Conservation (phyloP, 2,329 filamentous ascomycete genomes). For the Phyllosticta citribraziliensis region DNA sequence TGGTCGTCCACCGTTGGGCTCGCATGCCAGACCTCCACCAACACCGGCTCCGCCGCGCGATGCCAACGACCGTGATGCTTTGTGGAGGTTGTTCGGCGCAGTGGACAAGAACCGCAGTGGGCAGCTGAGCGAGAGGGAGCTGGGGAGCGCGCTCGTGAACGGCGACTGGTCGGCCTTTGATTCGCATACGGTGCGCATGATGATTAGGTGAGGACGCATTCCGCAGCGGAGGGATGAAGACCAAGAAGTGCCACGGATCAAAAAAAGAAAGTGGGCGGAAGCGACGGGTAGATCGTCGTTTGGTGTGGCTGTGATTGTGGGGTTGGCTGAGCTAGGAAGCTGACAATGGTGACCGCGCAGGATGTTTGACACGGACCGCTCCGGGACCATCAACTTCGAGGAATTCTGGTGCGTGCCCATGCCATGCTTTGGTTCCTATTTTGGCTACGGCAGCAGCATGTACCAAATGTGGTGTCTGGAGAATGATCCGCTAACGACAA, state of each 20-base stretch:
- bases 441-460: too few relatives aligned
- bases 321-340: not conserved
- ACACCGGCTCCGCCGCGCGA: conserved; percentile 44
- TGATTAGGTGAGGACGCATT: conserved; percentile 53
- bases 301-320: not conserved
- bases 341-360: conserved; percentile 25
- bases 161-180: conserved; percentile 95
- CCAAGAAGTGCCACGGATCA: not conserved
- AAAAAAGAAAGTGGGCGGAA: not conserved
- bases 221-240: not conserved
- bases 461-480: not conserved
- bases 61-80: conserved; percentile 55
- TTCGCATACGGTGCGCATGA: conserved; percentile 89
- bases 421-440: not conserved
- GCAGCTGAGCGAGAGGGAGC: conserved; percentile 74
- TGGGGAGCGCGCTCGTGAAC: conserved; percentile 86
- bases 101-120: conserved; percentile 82
- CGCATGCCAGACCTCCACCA: conserved; percentile 32
- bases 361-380: conserved; percentile 94
- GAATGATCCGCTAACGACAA: not conserved
- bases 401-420: conserved; percentile 61
- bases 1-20: conserved; percentile 48
- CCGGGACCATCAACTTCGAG: conserved; percentile 81
- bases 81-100: conserved; percentile 78
- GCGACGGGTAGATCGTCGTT: not conserved